A percentile compares a stretch with the other conserved stretches of the same genome.
phyloP scores from a whole-genome alignment of 2,329 filamentous ascomycete genomes.

The Stagonosporopsis chrysanthemi region DNA sequence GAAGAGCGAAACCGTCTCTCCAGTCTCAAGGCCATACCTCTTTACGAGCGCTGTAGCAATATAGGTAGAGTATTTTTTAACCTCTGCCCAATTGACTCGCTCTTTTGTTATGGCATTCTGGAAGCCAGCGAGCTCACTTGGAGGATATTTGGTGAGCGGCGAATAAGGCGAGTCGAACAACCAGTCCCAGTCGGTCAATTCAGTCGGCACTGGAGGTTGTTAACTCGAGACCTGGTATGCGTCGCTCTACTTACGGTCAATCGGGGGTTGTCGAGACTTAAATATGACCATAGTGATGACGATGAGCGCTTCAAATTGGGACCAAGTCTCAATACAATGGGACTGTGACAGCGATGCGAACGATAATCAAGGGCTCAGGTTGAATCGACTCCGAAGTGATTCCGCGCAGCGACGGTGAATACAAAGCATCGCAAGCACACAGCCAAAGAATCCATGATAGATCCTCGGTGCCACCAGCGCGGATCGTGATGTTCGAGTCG shows the following conservation, averaged over 20 bases:
- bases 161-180: slow-evolving; percentile 65
- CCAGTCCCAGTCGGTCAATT: slow-evolving; percentile 68
- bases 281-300: slow-evolving; percentile 46
- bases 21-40: slow-evolving; percentile 61
- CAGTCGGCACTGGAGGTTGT: slow-evolving; percentile 56
- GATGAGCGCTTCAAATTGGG: background rate
- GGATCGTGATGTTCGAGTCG: slow-evolving; percentile 41
- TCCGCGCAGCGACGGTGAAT: background rate
- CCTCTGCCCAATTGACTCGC: slow-evolving; percentile 63
- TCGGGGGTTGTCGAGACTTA: slow-evolving; percentile 53
- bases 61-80: slow-evolving; percentile 64
- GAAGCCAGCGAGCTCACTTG: slow-evolving; percentile 59
- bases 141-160: slow-evolving; percentile 52
- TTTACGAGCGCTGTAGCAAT: slow-evolving; percentile 67
- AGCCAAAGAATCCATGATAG: slow-evolving; percentile 4
- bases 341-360: too few species aligned
- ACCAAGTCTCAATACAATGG: background rate
- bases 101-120: slow-evolving; percentile 67
- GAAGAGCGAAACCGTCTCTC: slow-evolving; percentile 68
- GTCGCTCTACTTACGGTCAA: slow-evolving; percentile 46
- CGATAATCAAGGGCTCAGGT: background rate
- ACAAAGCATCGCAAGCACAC: background rate
- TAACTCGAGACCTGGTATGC: background rate
- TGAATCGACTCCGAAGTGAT: background rate
- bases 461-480: slow-evolving; percentile 28